phyloP scores from a whole-genome alignment of 2,329 filamentous ascomycete genomes.

The Parastagonospora avenae region DNA sequence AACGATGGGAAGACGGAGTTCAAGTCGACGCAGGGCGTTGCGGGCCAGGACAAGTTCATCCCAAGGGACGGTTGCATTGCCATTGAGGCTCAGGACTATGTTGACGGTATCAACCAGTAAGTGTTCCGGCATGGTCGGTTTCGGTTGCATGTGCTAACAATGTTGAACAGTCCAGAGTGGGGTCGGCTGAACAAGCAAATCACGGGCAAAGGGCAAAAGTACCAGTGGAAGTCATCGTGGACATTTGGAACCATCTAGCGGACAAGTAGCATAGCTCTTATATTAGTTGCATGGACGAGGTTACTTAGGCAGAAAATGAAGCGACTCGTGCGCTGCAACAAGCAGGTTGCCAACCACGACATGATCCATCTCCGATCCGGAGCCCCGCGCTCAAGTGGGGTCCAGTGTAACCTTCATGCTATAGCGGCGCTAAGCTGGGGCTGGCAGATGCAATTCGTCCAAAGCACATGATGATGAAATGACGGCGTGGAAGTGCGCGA shows the following conservation, averaged over 20 bases:
- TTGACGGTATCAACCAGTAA: conserved; percentile 44
- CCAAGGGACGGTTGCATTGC: conserved; percentile 42
- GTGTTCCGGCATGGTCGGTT: conserved; percentile 11
- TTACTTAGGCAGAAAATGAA: neutral
- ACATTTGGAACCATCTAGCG: conserved; percentile 34
- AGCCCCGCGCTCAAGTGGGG: conserved; percentile 22
- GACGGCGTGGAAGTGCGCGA: neutral
- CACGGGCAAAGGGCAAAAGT: conserved; percentile 37
- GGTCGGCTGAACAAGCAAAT: conserved; percentile 38
- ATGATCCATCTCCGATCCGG: conserved; percentile 1
- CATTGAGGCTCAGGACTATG: conserved; percentile 42
- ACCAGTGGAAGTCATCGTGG: conserved; percentile 42
- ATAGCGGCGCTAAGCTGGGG: neutral
- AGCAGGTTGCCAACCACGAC: conserved; percentile 1
- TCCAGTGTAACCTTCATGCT: neutral
- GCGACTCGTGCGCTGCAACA: neutral
- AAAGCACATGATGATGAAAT: conserved; percentile 1
- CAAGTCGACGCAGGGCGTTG: conserved; percentile 39
- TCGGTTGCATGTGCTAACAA: conserved; percentile 19
- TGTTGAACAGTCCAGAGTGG: conserved; percentile 39
- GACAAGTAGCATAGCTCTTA: neutral
- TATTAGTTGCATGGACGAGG: neutral
- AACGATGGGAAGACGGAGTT: conserved; percentile 43
- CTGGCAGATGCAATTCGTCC: conserved; percentile 1
- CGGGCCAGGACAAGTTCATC: conserved; percentile 37